Conservation (phyloP, 768 basidiomycete species). For the Tylopilus intermedius region DNA sequence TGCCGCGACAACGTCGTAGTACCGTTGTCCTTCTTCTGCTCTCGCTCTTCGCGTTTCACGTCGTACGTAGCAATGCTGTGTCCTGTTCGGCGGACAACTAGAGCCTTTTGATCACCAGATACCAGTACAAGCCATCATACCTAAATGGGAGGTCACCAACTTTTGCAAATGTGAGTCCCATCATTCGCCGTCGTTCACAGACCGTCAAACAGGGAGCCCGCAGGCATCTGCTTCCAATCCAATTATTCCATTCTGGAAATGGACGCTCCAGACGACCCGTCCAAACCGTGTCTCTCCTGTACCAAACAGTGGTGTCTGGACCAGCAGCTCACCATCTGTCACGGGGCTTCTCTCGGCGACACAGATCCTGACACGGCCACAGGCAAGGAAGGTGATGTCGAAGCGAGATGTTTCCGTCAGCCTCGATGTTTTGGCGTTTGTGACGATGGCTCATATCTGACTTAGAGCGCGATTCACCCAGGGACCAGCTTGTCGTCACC, state of each 20-base stretch:
- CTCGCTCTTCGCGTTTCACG: constrained; percentile 12
- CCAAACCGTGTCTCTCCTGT: constrained; percentile 88
- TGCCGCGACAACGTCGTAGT: constrained; percentile 14
- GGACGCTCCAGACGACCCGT: constrained; percentile 74
- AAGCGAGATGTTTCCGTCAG: constrained; percentile 94
- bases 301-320: constrained; percentile 95
- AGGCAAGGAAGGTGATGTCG: constrained; percentile 92
- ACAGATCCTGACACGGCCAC: constrained; percentile 90
- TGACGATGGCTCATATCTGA: constrained; percentile 23
- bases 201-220: constrained; percentile 9
- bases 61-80: constrained; percentile 24
- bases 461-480: constrained; percentile 89
- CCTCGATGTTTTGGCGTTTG: constrained; percentile 32
- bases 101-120: constrained; percentile 27
- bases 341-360: constrained; percentile 76
- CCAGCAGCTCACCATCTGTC: constrained; percentile 82
- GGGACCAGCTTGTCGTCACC: constrained; percentile 90
- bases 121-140: constrained; percentile 41
- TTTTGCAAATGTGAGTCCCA: constrained; percentile 76
- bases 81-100: constrained; percentile 4
- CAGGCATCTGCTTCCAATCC: constrained; percentile 87
- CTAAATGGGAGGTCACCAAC: constrained; percentile 86
- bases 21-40: constrained; percentile 15
- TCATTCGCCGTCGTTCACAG: background rate
- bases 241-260: constrained; percentile 85